Percentiles rank a stretch among this genome's conserved stretches.
Evolutionary conservation across 2,329 filamentous ascomycete species (phyloP).

Genomic region (Aspergillus sp.): DNA sequence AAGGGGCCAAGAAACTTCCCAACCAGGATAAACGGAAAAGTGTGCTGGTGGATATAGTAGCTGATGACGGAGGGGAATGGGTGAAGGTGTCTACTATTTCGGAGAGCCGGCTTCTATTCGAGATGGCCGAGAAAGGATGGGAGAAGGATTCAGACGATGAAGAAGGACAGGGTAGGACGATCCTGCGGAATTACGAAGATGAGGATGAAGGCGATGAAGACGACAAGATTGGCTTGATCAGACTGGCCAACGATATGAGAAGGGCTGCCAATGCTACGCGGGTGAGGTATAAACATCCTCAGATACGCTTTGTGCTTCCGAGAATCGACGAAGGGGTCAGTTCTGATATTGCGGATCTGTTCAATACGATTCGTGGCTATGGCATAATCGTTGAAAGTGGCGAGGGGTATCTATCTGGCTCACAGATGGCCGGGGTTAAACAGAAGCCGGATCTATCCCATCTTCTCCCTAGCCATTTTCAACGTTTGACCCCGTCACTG

Average conservation of each 20-base stretch:
- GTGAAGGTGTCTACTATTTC: constrained; percentile 60
- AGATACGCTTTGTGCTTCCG: constrained; percentile 53
- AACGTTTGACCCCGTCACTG: constrained; percentile 35
- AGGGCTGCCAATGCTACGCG: constrained; percentile 50
- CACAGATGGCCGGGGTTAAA: not conserved
- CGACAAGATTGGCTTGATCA: constrained; percentile 52
- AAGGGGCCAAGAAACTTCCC: constrained; percentile 16
- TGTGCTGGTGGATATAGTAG: constrained; percentile 57
- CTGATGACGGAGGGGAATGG: constrained; percentile 56
- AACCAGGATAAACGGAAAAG: constrained; percentile 41
- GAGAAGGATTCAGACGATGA: constrained; percentile 39
- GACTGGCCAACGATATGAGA: constrained; percentile 50
- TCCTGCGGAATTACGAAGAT: constrained; percentile 13
- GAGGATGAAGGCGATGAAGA: constrained; percentile 44
- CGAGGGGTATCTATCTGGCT: constrained; percentile 7
- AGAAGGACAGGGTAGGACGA: too few species aligned
- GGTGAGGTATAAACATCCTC: constrained; percentile 52
- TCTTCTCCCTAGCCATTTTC: constrained; percentile 35
- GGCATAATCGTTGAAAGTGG: constrained; percentile 38
- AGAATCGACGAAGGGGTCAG: constrained; percentile 46
- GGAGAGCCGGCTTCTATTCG: constrained; percentile 56
- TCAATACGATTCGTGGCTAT: constrained; percentile 48
- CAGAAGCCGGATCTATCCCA: constrained; percentile 17
- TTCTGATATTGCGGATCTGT: constrained; percentile 48
- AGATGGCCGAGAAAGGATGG: constrained; percentile 62